Evolutionary conservation across 1,139 yeast species (phyloP), one percentile per base, ranked within the genome.

Genomic region (Magnusiomyces clavatus): DNA sequence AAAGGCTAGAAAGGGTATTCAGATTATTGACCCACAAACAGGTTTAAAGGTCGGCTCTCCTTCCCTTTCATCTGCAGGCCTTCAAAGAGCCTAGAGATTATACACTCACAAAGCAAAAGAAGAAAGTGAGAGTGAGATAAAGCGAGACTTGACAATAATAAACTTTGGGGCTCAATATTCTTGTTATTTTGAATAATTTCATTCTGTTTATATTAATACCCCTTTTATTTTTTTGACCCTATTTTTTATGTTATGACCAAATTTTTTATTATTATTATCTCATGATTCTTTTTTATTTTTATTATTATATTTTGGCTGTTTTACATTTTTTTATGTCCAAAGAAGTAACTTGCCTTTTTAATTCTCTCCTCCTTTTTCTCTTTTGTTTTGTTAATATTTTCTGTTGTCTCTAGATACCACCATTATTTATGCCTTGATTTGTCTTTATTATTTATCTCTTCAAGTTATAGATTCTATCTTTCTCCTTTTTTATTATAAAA

Each of bases 1-100:
- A 11, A 57, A 67, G 44, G 61, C 58, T 41, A 60, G 67, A 43
- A 62, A 63, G 57, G 68, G 87, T 80, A 54, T 86, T 63, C 92
- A 85, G 64, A 86, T 86, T 59, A 82, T 86, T 56, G 83, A 86
- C 65, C 95, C 95, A 8, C 80, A 77, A 51, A 85, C 94, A 4
- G 88, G 88, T 48, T 66, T 82, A 71, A 75, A 83, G 62, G 79
- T 84, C 11, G 47, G 40, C 12, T 44, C 47, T 35, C 47, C 14
- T 17, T 34, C 40, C 29, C 19, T 43, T n/a, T 14, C 46, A 24
- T 39, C 42, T 20, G 24, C 42, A 16, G 24, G 12, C 20, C 42
- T 39, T 13, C 17, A 39, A n/a, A n/a, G 24, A 11, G 20, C 42
- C 42, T 20, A 10, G 24, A 12, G 24, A 17, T 39, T 19, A 39